Base-by-base conservation (phyloP, 202 grass and related monocot genomes). In the Carex arenaria region DNA sequence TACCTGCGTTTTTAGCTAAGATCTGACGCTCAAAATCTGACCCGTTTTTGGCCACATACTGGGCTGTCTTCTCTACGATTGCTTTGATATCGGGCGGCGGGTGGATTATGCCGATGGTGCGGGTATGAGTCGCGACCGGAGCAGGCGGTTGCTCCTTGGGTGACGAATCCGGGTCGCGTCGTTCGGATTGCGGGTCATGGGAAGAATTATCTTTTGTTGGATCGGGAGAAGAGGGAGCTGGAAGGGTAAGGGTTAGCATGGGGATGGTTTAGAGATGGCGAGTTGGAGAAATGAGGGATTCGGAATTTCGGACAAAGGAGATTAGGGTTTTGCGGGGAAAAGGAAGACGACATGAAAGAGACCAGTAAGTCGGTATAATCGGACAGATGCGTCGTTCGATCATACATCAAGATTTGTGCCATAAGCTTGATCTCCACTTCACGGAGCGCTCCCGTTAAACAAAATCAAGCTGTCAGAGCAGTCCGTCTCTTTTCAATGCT, bases 1-100 rank as follows among this genome's bases (percentile, higher is more conserved):
- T 98, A 63, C 87, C 87, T 8, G 90, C 87, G 86, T 95, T 98
- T 75, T 75, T 87, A 7, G 85, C 76, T 61, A 98, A 82, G 86
- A 98, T 95, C 84, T 90, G 89, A 77, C 90, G 92, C 85, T 98
- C 95, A 78, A 98, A 98, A 61, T 95, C 88, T 4, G 93, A 90
- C 0, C 95, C 95, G 67, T 98, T 98, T 82, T 95, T 95, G 72
- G 95, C 89, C 49, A 98, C 95, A 83, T 95, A 95, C 81, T 86
- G 73, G 30, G 95, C 93, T 9, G 91, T 95, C 89, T 98, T 98
- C 87, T 98, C 93, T 36, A 98, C 91, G 34, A 98, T 95, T 4
- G 90, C 88, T 22, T 89, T 87, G 82, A 98, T 95, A 74, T 95
- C 93, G 1, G 87, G 93, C 30, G 95, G 95, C n/a, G 95, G 95